A percentile compares a stretch with the other conserved stretches of the same genome.
Evolutionary conservation across 2,329 filamentous ascomycete genomes (phyloP).

Genomic region (Verticillium nonalfalfae): DNA sequence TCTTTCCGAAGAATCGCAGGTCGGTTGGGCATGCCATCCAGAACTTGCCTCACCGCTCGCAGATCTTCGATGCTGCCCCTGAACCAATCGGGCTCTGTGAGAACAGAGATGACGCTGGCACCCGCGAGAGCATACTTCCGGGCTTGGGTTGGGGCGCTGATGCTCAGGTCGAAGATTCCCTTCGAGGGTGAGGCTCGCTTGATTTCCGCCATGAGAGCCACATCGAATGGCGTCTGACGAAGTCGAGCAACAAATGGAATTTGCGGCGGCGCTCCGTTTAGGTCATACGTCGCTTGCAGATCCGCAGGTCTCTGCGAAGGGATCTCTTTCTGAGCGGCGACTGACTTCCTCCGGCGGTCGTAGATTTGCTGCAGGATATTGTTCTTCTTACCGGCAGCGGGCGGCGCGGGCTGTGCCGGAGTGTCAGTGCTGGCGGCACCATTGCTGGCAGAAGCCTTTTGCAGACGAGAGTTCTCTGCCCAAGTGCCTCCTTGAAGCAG

Average conservation of each 20-base stretch:
- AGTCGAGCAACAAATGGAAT: slow-evolving; percentile 75
- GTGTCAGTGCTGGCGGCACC: slow-evolving; percentile 17
- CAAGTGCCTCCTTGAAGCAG: slow-evolving; percentile 85
- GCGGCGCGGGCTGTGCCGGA: slow-evolving; percentile 16
- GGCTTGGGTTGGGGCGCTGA: slow-evolving; percentile 85
- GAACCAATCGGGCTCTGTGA: slow-evolving; percentile 98
- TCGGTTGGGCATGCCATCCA: slow-evolving; percentile 87
- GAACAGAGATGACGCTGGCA: slow-evolving; percentile 95
- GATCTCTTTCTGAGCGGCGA: slow-evolving; percentile 74
- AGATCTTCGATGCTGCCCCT: slow-evolving; percentile 96
- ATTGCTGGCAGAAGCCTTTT: slow-evolving; percentile 28
- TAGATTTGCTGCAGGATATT: slow-evolving; percentile 94
- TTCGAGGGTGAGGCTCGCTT: slow-evolving; percentile 96
- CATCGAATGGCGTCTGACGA: slow-evolving; percentile 73
- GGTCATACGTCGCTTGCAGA: slow-evolving; percentile 77
- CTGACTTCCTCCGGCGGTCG: slow-evolving; percentile 66
- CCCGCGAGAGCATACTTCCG: slow-evolving; percentile 88
- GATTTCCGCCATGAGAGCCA: slow-evolving; percentile 96
- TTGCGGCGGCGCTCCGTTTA: slow-evolving; percentile 78
- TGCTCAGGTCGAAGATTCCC: slow-evolving; percentile 81
- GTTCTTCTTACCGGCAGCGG: slow-evolving; percentile 50
- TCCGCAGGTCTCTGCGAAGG: slow-evolving; percentile 80
- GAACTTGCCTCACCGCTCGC: slow-evolving; percentile 74
- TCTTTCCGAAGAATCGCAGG: slow-evolving; percentile 92
- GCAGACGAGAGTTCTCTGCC: slow-evolving; percentile 66